phyloP scores from a whole-genome alignment of 768 basidiomycete species.

The Coprinopsis sp. region DNA sequence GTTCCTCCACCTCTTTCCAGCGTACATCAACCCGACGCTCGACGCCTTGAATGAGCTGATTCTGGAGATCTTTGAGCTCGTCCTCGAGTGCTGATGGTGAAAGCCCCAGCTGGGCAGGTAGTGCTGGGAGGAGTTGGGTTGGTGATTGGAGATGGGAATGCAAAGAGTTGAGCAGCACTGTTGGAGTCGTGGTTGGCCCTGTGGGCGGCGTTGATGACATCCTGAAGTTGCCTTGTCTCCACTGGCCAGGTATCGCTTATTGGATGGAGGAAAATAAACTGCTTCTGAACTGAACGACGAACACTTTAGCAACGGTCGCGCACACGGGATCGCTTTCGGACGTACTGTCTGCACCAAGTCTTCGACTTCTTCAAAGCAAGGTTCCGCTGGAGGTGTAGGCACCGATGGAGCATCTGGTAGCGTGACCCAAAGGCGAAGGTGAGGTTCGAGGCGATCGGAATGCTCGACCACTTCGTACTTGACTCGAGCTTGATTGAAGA shows the following conservation, averaged over 20 bases:
- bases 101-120: slow-evolving; percentile 82
- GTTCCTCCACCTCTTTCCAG: slow-evolving; percentile 72
- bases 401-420: slow-evolving; percentile 10
- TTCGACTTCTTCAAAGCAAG: slow-evolving; percentile 14
- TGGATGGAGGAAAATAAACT: too few relatives aligned
- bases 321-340: too few relatives aligned
- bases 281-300: too few relatives aligned
- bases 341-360: slow-evolving; percentile 2
- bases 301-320: too few relatives aligned
- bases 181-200: slow-evolving; percentile 37
- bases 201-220: too few relatives aligned
- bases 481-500: slow-evolving; percentile 23
- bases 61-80: slow-evolving; percentile 70
- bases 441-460: slow-evolving; percentile 49
- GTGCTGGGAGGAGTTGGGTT: slow-evolving; percentile 73
- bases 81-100: slow-evolving; percentile 76
- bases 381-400: neutral
- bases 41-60: slow-evolving; percentile 70
- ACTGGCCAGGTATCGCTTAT: too few relatives aligned
- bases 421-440: slow-evolving; percentile 48
- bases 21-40: slow-evolving; percentile 66
- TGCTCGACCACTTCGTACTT: slow-evolving; percentile 54
- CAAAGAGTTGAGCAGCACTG: slow-evolving; percentile 68
- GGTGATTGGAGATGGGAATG: slow-evolving; percentile 77
- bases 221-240: too few relatives aligned